phyloP scores from a whole-genome alignment of 1,139 yeast species.

The Protomyces inouyei region DNA sequence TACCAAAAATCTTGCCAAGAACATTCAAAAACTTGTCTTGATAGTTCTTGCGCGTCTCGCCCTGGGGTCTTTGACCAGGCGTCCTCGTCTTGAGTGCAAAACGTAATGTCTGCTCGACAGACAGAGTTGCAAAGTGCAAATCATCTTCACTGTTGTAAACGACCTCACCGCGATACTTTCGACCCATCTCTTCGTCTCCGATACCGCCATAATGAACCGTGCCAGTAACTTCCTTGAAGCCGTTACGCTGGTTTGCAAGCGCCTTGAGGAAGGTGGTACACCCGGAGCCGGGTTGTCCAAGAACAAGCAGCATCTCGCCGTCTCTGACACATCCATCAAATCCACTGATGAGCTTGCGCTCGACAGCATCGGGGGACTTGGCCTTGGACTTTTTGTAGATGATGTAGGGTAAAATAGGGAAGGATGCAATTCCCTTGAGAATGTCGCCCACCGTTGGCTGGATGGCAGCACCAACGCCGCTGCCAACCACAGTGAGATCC shows the following conservation, averaged over 20 bases:
- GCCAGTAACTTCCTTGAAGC: conserved; percentile 43
- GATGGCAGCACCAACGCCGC: conserved; percentile 51
- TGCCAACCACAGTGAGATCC: conserved; percentile 48
- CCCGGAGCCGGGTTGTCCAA: conserved; percentile 65
- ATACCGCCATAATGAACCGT: conserved; percentile 26
- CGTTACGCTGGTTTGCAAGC: conserved; percentile 56
- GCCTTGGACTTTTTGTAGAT: conserved; percentile 5
- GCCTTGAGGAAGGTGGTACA: conserved; percentile 49
- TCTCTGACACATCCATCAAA: conserved; percentile 46
- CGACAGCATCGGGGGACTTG: background rate
- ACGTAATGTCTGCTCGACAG: conserved; percentile 63
- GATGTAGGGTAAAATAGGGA: conserved; percentile 9
- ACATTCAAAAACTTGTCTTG: conserved; percentile 56
- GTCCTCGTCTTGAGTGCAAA: conserved; percentile 59
- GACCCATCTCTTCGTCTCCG: conserved; percentile 11
- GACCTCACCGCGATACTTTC: conserved; percentile 27
- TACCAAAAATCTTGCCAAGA: conserved; percentile 62
- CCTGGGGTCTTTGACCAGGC: conserved; percentile 53
- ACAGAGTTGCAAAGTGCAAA: conserved; percentile 64
- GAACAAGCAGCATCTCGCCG: conserved; percentile 54
- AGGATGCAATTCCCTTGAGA: conserved; percentile 32
- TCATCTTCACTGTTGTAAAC: conserved; percentile 43
- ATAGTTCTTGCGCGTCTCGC: conserved; percentile 64
- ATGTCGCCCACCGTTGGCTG: conserved; percentile 49
- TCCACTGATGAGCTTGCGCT: conserved; percentile 40